A percentile compares a stretch with the other conserved stretches of the same genome.
Evolutionary conservation across 257 asterid genomes (phyloP).

Genomic region (Gynochthodes officinalis): DNA sequence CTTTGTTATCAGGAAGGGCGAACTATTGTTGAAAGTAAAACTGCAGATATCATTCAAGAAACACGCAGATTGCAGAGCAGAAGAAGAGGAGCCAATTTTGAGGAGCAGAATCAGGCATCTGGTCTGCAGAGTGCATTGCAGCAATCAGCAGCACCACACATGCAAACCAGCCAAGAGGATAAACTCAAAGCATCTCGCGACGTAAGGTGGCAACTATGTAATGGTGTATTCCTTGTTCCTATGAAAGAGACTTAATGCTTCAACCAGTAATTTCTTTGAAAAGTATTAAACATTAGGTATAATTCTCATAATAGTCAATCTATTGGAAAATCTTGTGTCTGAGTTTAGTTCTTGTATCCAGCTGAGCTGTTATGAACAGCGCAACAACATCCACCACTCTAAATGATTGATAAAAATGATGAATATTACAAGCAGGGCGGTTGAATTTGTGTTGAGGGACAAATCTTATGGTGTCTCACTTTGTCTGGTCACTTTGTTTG

Average conservation of each 20-base stretch:
- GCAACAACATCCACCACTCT: background rate
- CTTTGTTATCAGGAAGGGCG: conserved; percentile 59
- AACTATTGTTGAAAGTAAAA: conserved; percentile 54
- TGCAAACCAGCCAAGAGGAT: conserved; percentile 63
- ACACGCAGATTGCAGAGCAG: conserved; percentile 57
- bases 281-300: background rate
- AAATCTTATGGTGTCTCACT: background rate
- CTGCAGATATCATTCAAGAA: conserved; percentile 58
- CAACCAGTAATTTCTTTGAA: background rate
- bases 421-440: background rate
- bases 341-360: background rate
- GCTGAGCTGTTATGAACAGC: background rate
- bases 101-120: conserved; percentile 30
- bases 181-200: conserved; percentile 95
- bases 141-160: conserved; percentile 27
- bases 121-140: conserved; percentile 20
- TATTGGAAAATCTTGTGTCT: background rate
- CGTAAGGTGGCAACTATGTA: conserved; percentile 70
- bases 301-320: background rate
- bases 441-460: background rate
- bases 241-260: background rate
- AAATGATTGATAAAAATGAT: background rate
- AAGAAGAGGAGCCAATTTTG: conserved; percentile 39
- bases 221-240: conserved; percentile 16
- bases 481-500: background rate